phyloP scores from a whole-genome alignment of 2,329 filamentous ascomycete species.

The Graphiopsis chlorocephala region DNA sequence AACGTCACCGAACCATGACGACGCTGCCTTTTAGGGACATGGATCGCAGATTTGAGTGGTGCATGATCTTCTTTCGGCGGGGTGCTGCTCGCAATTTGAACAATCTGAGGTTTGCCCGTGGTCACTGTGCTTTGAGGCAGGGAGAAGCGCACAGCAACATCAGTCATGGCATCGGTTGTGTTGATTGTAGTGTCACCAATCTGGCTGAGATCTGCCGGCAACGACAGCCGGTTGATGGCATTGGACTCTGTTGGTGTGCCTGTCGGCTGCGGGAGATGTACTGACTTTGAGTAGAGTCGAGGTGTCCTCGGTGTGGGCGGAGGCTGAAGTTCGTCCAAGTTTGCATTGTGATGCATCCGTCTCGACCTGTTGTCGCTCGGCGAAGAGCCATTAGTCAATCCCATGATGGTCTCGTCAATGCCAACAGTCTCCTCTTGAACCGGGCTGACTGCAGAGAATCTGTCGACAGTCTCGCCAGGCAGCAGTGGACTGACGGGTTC shows the following conservation, averaged over 20 bases:
- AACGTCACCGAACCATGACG: slow-evolving; percentile 28
- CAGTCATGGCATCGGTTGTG: slow-evolving; percentile 34
- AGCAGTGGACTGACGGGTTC: slow-evolving; percentile 33
- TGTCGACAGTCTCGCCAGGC: slow-evolving; percentile 29
- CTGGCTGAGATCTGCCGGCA: slow-evolving; percentile 33
- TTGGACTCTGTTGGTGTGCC: slow-evolving; percentile 24
- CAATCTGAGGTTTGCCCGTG: slow-evolving; percentile 34
- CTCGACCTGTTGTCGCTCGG: slow-evolving; percentile 17
- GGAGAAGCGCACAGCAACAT: slow-evolving; percentile 39
- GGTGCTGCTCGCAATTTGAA: slow-evolving; percentile 31
- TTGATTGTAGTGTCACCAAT: slow-evolving; percentile 32
- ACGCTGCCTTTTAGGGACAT: slow-evolving; percentile 14
- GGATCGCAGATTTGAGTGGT: slow-evolving; percentile 22
- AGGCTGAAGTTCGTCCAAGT: slow-evolving; percentile 23
- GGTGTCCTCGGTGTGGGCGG: slow-evolving; percentile 32
- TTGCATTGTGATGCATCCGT: not conserved
- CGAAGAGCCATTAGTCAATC: slow-evolving; percentile 1
- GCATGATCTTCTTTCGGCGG: slow-evolving; percentile 23
- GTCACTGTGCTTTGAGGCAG: slow-evolving; percentile 37
- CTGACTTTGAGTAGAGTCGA: slow-evolving; percentile 34
- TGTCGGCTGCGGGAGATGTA: slow-evolving; percentile 28
- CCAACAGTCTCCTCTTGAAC: slow-evolving; percentile 31
- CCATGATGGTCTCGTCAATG: slow-evolving; percentile 28
- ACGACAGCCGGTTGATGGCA: slow-evolving; percentile 29
- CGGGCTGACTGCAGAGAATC: slow-evolving; percentile 36